Evolutionary conservation across 2,329 filamentous ascomycete species (phyloP).

Genomic region (Amesomyces nigricolor): DNA sequence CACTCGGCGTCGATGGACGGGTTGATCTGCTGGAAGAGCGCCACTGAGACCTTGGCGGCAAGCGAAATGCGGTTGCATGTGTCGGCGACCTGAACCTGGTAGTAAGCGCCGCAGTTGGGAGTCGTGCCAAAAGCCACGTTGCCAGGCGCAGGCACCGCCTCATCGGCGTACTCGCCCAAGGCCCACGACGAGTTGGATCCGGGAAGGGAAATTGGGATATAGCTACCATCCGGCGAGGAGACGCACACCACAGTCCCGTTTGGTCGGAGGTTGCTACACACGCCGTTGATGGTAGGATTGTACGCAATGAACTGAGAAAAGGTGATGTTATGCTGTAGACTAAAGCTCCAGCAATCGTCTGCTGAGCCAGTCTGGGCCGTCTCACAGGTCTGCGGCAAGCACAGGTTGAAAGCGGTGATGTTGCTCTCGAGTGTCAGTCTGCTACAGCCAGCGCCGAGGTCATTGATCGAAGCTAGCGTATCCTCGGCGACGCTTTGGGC

Average conservation of each 20-base stretch:
- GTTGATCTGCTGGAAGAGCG: slow-evolving; percentile 5
- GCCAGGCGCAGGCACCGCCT: not conserved
- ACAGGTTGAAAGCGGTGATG: not conserved
- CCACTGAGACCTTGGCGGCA: slow-evolving; percentile 1
- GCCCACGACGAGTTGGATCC: slow-evolving; percentile 4
- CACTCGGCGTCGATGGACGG: slow-evolving; percentile 1
- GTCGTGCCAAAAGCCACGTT: slow-evolving; percentile 3
- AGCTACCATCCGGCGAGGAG: slow-evolving; percentile 2
- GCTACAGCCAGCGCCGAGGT: not conserved
- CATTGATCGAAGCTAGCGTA: slow-evolving; percentile 4
- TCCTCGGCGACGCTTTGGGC: not conserved
- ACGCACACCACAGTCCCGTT: slow-evolving; percentile 3
- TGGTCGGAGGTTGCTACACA: slow-evolving; percentile 1
- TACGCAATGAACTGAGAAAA: slow-evolving; percentile 1
- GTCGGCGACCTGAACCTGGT: slow-evolving; percentile 7
- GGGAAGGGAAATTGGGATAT: not conserved
- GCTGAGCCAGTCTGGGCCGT: not conserved
- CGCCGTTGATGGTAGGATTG: slow-evolving; percentile 2
- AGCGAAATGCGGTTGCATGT: slow-evolving; percentile 1
- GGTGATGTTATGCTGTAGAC: slow-evolving; percentile 2
- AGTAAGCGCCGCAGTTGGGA: not conserved
- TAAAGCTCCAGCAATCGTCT: slow-evolving; percentile 4
- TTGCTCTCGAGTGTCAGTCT: not conserved
- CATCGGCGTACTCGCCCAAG: slow-evolving; percentile 2
- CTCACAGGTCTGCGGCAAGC: not conserved